phyloP scores from a whole-genome alignment of 371 early-diverging fungal species.

The Circinella umbellata region DNA sequence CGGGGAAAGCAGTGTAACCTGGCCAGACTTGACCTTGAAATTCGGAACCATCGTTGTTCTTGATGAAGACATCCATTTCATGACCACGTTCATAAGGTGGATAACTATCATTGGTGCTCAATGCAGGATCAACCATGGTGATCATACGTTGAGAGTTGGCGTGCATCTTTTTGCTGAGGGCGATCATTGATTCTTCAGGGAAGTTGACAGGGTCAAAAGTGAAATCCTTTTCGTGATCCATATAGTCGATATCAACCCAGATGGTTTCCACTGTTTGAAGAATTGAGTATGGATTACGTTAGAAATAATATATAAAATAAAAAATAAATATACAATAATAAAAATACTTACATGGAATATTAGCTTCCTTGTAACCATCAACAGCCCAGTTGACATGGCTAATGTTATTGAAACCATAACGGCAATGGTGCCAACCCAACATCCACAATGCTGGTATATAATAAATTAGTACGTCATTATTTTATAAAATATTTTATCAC shows the following conservation, averaged over 20 bases:
- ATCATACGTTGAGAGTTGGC: constrained; percentile 46
- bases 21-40: constrained; percentile 70
- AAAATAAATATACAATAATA: too few relatives aligned
- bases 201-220: constrained; percentile 50
- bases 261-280: constrained; percentile 41
- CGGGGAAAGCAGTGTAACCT: constrained; percentile 41
- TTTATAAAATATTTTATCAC: not conserved
- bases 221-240: constrained; percentile 59
- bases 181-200: constrained; percentile 36
- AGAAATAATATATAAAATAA: not conserved
- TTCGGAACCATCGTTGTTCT: constrained; percentile 48
- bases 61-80: constrained; percentile 50
- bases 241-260: constrained; percentile 80
- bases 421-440: constrained; percentile 74
- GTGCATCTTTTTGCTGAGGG: constrained; percentile 34
- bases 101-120: constrained; percentile 42
- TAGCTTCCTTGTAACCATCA: constrained; percentile 47
- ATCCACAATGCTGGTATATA: constrained; percentile 32
- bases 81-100: constrained; percentile 46
- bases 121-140: constrained; percentile 60
- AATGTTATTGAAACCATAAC: constrained; percentile 71
- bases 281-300: not conserved
- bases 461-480: not conserved
- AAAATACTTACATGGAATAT: constrained; percentile 62
- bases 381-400: constrained; percentile 59